Evolutionary conservation across 805 yeast species (phyloP), one percentile per base, ranked within the genome.

Genomic region (Wickerhamiella nectarea): DNA sequence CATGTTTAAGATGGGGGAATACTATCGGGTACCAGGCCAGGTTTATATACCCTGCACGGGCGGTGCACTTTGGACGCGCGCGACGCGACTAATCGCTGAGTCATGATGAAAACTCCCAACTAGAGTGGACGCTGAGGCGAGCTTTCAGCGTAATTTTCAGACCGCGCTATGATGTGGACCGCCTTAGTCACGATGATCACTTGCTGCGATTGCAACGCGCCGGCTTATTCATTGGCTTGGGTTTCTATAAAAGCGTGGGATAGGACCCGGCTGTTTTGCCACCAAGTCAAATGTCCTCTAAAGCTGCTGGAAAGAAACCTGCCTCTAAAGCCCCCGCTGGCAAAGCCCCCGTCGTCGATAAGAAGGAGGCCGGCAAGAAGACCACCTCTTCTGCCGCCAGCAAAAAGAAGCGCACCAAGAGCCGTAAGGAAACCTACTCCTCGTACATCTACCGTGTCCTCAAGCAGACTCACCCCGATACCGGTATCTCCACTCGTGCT

Each of bases 401-500:
- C 61, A 68, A 78, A 65, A 86, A 85, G 78, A 87, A 82, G 81
- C 85, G 94, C 75, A 64, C 84, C 57, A 87, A 86, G 80, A 70
- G 87, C 60, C 85, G 96, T 79, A 86, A 85, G 81, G 96, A 89
- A 74, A 85, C 96, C 54, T 89, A 86, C 76, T 85, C 95, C 54
- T 86, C 96, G 52, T 89, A 89, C 73, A 89, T 89, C 67, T 89
- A 87, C 91, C 89, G 89, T 72, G 96, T 87, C 56, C 80, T 89
- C 67, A 87, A 87, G 72, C 96, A 89, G 76, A 87, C 96, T 52
- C 97, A 89, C 71, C 97, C 96, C 69, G 96, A 89, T 69, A 89
- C 97, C 52, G 97, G 96, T 85, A 89, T 89, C 67, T 87, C 97
- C 59, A 94, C 86, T 72, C 83, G 85, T 67, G 95, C 97, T 54